phyloP scores from a whole-genome alignment of 1,284 basidiomycete genomes.

The Pisolithus thermaeus region DNA sequence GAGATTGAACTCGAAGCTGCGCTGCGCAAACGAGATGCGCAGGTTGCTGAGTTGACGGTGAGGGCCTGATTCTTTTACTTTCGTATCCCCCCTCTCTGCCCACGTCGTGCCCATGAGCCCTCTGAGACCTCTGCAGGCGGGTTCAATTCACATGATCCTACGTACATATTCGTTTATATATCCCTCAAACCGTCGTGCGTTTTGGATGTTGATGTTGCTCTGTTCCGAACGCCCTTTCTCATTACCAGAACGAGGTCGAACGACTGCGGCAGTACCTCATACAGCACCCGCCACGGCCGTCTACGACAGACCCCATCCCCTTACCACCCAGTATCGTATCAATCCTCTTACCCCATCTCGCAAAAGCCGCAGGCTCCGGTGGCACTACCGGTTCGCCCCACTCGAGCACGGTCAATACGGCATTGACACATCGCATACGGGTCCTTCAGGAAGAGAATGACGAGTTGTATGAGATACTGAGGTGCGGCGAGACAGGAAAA shows the following conservation, averaged over 20 bases:
- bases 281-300: slow-evolving; percentile 47
- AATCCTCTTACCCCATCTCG: slow-evolving; percentile 59
- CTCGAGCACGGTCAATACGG: slow-evolving; percentile 59
- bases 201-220: background rate
- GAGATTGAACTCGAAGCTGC: slow-evolving; percentile 74
- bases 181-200: background rate
- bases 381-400: slow-evolving; percentile 28
- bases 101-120: background rate
- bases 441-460: slow-evolving; percentile 78
- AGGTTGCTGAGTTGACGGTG: slow-evolving; percentile 65
- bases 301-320: slow-evolving; percentile 53
- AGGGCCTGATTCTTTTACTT: slow-evolving; percentile 19
- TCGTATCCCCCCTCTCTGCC: background rate
- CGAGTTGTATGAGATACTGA: slow-evolving; percentile 68
- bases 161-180: background rate
- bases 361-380: slow-evolving; percentile 30
- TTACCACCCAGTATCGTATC: slow-evolving; percentile 65
- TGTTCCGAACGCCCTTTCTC: slow-evolving; percentile 8
- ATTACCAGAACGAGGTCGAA: slow-evolving; percentile 59
- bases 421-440: slow-evolving; percentile 63
- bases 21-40: slow-evolving; percentile 63
- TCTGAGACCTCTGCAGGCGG: background rate
- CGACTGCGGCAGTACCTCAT: slow-evolving; percentile 58
- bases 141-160: background rate
- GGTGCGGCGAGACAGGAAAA: slow-evolving; percentile 62